Evolutionary conservation across 495 filamentous ascomycete species (phyloP).

Genomic region (Penicillium maclennaniae): DNA sequence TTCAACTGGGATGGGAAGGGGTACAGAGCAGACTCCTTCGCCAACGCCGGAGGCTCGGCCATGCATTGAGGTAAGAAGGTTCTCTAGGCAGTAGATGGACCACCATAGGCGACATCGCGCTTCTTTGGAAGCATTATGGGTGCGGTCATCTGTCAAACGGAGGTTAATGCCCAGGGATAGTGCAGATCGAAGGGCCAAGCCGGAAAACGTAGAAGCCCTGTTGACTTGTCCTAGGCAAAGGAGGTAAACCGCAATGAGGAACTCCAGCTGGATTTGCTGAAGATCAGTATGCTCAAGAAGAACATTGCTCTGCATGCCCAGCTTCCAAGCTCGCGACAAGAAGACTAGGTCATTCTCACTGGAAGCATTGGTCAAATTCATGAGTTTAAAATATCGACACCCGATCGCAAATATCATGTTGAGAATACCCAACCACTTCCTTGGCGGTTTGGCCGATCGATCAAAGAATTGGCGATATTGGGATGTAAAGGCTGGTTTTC

Average conservation of each 20-base stretch:
- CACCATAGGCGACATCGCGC: slow-evolving; percentile 60
- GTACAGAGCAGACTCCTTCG: slow-evolving; percentile 49
- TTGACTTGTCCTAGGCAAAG: slow-evolving; percentile 57
- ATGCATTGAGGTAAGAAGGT: slow-evolving; percentile 54
- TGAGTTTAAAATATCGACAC: slow-evolving; percentile 41
- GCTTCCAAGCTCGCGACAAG: slow-evolving; percentile 52
- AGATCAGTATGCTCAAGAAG: slow-evolving; percentile 55
- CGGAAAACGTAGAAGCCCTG: slow-evolving; percentile 58
- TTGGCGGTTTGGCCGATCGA: slow-evolving; percentile 17
- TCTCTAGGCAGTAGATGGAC: slow-evolving; percentile 57
- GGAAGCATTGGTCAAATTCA: slow-evolving; percentile 32
- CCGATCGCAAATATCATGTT: slow-evolving; percentile 67
- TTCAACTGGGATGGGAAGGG: slow-evolving; percentile 50
- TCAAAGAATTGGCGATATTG: slow-evolving; percentile 42
- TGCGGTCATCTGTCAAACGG: slow-evolving; percentile 47
- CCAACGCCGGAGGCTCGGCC: slow-evolving; percentile 56
- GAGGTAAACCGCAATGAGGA: slow-evolving; percentile 56
- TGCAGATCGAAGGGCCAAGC: slow-evolving; percentile 56
- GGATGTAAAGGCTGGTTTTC: slow-evolving; percentile 34
- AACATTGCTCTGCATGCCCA: slow-evolving; percentile 47
- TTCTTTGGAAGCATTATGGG: slow-evolving; percentile 52
- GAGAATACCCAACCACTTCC: slow-evolving; percentile 55
- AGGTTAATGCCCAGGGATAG: slow-evolving; percentile 59
- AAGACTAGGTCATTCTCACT: slow-evolving; percentile 53
- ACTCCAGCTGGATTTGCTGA: slow-evolving; percentile 55